A percentile compares a stretch with the other conserved stretches of the same genome.
phyloP scores from a whole-genome alignment of 768 basidiomycete genomes.

The Lactifluus echinatus region DNA sequence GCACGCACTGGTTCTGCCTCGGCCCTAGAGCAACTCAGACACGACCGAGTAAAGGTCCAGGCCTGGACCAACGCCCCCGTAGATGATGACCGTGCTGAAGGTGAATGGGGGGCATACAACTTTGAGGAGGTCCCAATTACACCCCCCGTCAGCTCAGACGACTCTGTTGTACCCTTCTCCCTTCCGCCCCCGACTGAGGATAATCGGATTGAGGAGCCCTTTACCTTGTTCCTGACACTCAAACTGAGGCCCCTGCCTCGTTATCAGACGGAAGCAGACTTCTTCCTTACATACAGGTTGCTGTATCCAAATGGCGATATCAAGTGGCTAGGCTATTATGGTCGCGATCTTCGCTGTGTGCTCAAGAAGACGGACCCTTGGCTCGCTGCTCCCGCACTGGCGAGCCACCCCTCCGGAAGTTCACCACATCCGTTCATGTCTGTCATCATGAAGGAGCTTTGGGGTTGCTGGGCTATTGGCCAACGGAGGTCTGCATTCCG shows the following conservation, averaged over 20 bases:
- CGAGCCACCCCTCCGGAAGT: constrained; percentile 3
- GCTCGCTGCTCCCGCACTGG: constrained; percentile 26
- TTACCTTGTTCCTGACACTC: constrained; percentile 17
- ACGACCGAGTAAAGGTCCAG: constrained; percentile 18
- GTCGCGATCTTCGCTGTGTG: constrained; percentile 36
- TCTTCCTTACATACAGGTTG: constrained; percentile 39
- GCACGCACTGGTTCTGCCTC: constrained; percentile 18
- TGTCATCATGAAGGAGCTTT: constrained; percentile 22
- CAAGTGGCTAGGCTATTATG: constrained; percentile 39
- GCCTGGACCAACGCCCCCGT: constrained; percentile 22
- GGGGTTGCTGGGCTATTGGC: constrained; percentile 29
- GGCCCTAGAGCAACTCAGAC: constrained; percentile 11
- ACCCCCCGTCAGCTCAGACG: background rate
- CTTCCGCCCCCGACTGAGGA: constrained; percentile 8
- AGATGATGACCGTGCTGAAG: constrained; percentile 10
- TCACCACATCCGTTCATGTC: constrained; percentile 22
- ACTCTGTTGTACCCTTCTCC: background rate
- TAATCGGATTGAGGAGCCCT: constrained; percentile 9
- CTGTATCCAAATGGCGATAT: constrained; percentile 35
- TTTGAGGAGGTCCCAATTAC: constrained; percentile 13
- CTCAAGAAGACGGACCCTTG: constrained; percentile 25
- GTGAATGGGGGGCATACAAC: constrained; percentile 18
- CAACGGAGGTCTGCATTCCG: constrained; percentile 9
- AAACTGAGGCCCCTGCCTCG: constrained; percentile 11
- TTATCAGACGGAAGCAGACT: constrained; percentile 8